Conservation (phyloP, 2,329 filamentous ascomycete genomes). For the Tolypocladium amazonense region DNA sequence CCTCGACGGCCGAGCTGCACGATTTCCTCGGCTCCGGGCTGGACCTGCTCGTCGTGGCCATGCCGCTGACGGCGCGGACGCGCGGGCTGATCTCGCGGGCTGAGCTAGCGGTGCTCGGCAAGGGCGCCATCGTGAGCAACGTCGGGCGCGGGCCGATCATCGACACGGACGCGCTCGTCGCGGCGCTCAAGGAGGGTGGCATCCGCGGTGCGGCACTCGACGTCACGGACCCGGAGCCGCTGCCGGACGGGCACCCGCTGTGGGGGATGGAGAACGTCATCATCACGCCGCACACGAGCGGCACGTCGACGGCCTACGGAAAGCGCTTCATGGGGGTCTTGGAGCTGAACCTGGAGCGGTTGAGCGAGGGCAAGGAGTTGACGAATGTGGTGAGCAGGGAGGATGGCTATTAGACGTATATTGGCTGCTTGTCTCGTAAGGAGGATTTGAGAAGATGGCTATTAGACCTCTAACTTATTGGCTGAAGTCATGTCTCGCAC, state of each 20-base stretch:
- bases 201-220: slow-evolving; percentile 54
- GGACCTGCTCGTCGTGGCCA: not conserved
- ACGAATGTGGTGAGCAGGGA: not conserved
- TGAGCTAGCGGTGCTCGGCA: not conserved
- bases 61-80: not conserved
- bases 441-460: not conserved
- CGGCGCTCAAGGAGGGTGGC: not conserved
- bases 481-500: no score
- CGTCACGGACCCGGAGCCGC: slow-evolving; percentile 62
- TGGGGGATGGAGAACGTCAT: slow-evolving; percentile 55
- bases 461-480: no score
- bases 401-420: not conserved
- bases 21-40: not conserved
- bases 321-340: not conserved
- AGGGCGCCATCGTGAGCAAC: not conserved
- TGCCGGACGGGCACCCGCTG: slow-evolving; percentile 51
- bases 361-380: not conserved
- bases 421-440: not conserved
- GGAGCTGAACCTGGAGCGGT: not conserved
- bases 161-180: not conserved
- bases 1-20: not conserved
- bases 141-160: not conserved
- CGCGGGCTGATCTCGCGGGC: not conserved
- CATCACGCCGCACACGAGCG: slow-evolving; percentile 30
- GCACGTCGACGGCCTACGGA: not conserved